Evolutionary conservation across 2,329 filamentous ascomycete genomes (phyloP).

Genomic region (Aspergillus niger): DNA sequence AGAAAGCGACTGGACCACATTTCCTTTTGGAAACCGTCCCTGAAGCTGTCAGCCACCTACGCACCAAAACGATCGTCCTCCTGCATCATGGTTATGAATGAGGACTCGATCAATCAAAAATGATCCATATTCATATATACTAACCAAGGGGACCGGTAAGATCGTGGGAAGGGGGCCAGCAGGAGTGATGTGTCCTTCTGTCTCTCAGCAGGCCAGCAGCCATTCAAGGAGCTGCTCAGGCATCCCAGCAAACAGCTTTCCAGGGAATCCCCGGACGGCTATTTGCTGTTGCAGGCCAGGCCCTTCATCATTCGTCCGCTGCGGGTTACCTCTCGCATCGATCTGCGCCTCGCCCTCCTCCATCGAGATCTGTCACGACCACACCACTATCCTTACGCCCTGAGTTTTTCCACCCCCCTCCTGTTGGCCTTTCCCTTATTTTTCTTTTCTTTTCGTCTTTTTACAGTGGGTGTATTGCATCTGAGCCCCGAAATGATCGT

Average conservation of each 20-base stretch:
- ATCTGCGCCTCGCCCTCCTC: constrained; percentile 12
- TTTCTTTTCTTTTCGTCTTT: background rate
- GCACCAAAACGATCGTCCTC: background rate
- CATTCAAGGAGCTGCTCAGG: constrained; percentile 4
- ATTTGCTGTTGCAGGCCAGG: constrained; percentile 7
- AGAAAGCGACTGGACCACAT: background rate
- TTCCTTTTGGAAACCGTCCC: background rate
- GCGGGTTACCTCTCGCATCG: constrained; percentile 8
- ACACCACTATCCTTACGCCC: constrained; percentile 8
- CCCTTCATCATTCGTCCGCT: background rate
- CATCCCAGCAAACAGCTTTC: constrained; percentile 4
- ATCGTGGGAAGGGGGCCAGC: background rate
- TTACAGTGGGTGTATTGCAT: background rate
- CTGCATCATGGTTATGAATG: background rate
- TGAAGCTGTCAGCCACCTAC: constrained; percentile 4
- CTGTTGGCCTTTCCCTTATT: constrained; percentile 1
- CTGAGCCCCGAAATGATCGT: background rate
- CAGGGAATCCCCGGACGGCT: constrained; percentile 6
- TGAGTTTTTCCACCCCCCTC: background rate
- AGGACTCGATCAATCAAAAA: constrained; percentile 1
- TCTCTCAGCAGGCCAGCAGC: background rate
- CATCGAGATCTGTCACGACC: constrained; percentile 19
- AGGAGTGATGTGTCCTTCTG: constrained; percentile 6
- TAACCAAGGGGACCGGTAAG: background rate
- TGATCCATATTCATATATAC: background rate